Evolutionary conservation across 1,284 basidiomycete genomes (phyloP).

Genomic region (Pterulicium gracile): DNA sequence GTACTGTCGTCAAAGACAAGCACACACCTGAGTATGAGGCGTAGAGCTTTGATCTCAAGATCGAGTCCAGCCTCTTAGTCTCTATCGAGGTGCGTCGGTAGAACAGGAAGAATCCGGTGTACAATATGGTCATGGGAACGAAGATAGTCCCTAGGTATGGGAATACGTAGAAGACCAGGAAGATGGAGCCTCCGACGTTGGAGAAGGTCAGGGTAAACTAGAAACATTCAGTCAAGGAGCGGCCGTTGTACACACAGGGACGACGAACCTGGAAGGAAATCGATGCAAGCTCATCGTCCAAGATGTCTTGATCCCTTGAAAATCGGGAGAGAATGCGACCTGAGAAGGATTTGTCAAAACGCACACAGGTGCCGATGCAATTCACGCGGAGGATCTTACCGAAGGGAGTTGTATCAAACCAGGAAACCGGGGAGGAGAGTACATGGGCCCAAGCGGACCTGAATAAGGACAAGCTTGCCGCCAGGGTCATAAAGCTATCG

Average conservation of each 20-base stretch:
- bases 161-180: conserved; percentile 52
- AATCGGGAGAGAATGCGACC: conserved; percentile 48
- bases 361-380: conserved; percentile 17
- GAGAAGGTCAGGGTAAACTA: conserved; percentile 37
- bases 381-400: conserved; percentile 43
- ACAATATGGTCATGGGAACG: conserved; percentile 36
- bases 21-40: conserved; percentile 34
- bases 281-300: conserved; percentile 39
- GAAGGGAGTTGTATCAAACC: conserved; percentile 79
- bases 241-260: not conserved
- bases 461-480: not conserved
- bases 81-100: conserved; percentile 52
- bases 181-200: conserved; percentile 43
- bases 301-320: conserved; percentile 53
- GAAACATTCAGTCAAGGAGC: not conserved
- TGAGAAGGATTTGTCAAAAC: conserved; percentile 17
- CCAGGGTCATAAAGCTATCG: not conserved
- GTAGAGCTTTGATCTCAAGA: conserved; percentile 57
- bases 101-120: conserved; percentile 36
- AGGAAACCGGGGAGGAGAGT: conserved; percentile 44
- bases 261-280: conserved; percentile 25
- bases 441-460: not conserved
- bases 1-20: conserved; percentile 8
- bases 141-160: conserved; percentile 53
- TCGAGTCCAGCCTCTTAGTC: conserved; percentile 62